phyloP scores from a whole-genome alignment of 2,329 filamentous ascomycete species.

The Pseudocercospora ulei region DNA sequence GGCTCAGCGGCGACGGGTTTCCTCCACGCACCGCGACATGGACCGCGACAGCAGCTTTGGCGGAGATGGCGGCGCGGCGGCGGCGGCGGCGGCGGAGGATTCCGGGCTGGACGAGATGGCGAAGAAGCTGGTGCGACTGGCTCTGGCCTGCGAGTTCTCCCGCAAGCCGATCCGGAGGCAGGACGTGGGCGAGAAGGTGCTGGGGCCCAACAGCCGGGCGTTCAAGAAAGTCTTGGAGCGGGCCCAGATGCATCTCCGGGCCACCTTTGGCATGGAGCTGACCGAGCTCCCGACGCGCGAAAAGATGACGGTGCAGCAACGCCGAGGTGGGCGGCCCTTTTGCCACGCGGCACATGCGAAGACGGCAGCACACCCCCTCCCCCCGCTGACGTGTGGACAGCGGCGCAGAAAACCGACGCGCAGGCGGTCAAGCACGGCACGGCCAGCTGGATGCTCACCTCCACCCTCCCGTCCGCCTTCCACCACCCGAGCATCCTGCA shows the following conservation, averaged over 20 bases:
- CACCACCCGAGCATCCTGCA: constrained; percentile 55
- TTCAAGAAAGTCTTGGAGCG: constrained; percentile 69
- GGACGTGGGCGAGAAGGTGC: constrained; percentile 56
- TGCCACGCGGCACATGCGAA: constrained; percentile 2
- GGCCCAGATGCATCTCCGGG: constrained; percentile 62
- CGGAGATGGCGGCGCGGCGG: constrained; percentile 5
- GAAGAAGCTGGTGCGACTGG: constrained; percentile 54
- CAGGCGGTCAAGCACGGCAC: constrained; percentile 35
- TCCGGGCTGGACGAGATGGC: constrained; percentile 41
- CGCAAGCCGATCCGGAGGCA: constrained; percentile 49
- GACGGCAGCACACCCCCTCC: too few relatives aligned
- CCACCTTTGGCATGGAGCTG: constrained; percentile 86
- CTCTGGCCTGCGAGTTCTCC: constrained; percentile 52
- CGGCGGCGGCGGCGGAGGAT: constrained; percentile 21
- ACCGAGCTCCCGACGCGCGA: constrained; percentile 71
- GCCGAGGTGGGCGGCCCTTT: constrained; percentile 50
- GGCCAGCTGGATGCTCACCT: constrained; percentile 62
- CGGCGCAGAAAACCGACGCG: constrained; percentile 48
- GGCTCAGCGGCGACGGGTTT: constrained; percentile 30
- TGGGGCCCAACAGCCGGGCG: constrained; percentile 57
- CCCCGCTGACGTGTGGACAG: constrained; percentile 31
- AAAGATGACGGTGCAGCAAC: constrained; percentile 68
- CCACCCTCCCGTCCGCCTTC: constrained; percentile 59
- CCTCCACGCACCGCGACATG: constrained; percentile 20
- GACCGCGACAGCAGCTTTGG: constrained; percentile 20